Evolutionary conservation across 345 rosid genomes (phyloP), one percentile per base, ranked within the genome.

Genomic region (Zanthoxylum bungeanum): DNA sequence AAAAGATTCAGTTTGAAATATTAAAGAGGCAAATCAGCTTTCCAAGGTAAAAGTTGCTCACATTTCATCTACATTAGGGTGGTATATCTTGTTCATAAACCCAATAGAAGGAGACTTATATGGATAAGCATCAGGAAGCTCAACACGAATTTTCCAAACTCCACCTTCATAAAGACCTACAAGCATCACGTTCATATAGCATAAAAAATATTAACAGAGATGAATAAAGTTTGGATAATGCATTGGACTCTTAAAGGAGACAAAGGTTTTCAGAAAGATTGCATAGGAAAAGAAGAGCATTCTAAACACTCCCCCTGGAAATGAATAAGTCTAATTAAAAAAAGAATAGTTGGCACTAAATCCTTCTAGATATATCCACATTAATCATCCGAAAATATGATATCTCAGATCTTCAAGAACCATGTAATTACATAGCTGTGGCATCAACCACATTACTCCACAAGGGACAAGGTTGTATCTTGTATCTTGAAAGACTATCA

Each of bases 71-170:
- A 87, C 91, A 82, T 89, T 87, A 66, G 93, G 93, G 71, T 89
- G 91, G 75, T 80, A 89, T 73, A 89, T 89, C 88, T 89, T 89
- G 81, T 89, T 89, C 73, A 83, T 82, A 73, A 89, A 87, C 24
- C 93, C 91, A 60, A 89, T 76, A 53, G 91, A 85, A 69, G 93
- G 93, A 69, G 93, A 89, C 72, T 89, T 89, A 77, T 82, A 87
- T 53, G 93, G 91, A 80, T 89, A 89, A 46, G 91, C 89, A 82
- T 89, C 93, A 28, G 89, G 93, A 79, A 89, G 89, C 80, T 89
- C 90, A 40, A 87, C 93, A 62, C 85, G 85, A 22, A 89, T 82
- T 75, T 82, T 89, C 93, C 93, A 87, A 50, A 86, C 84, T 21
- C 93, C 88, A 21, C 93, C 91, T 79, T 89, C 91, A 66, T 87